These are phyloP conservation scores for Xanthoconium stramineum DNA, from an alignment of 768 basidiomycete genomes.

Conservation along the genomic window DNA sequence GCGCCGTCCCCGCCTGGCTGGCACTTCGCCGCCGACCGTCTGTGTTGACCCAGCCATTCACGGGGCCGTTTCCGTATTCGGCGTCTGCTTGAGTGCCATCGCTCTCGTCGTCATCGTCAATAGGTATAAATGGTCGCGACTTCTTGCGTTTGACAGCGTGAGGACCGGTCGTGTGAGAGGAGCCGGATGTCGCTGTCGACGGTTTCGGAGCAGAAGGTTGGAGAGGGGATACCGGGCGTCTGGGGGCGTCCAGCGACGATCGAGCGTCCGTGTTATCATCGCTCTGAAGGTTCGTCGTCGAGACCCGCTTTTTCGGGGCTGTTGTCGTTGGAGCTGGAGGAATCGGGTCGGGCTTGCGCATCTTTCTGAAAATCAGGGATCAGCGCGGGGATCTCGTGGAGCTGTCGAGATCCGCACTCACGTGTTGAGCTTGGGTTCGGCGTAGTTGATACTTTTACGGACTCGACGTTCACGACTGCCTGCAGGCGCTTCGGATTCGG, in stretches of 20 bases:
- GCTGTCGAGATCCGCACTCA: constrained; percentile 35
- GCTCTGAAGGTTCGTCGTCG: constrained; percentile 31
- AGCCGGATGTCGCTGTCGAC: constrained; percentile 35
- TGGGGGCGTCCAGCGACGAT: constrained; percentile 36
- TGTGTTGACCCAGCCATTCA: constrained; percentile 51
- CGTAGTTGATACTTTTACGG: constrained; percentile 81
- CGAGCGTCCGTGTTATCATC: constrained; percentile 40
- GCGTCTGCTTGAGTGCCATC: constrained; percentile 72
- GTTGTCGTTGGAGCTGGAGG: constrained; percentile 33
- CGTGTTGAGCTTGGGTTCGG: constrained; percentile 89
- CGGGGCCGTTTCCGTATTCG: constrained; percentile 46
- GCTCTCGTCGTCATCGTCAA: constrained; percentile 55
- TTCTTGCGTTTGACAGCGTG: constrained; percentile 48
- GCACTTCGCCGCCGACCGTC: constrained; percentile 52
- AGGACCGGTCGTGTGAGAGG: constrained; percentile 24
- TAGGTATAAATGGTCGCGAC: constrained; percentile 43
- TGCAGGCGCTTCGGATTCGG: constrained; percentile 30
- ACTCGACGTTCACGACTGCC: constrained; percentile 49
- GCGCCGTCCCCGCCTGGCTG: constrained; percentile 12
- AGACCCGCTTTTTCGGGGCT: constrained; percentile 43
- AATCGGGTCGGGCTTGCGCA: constrained; percentile 76
- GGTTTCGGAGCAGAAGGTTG: constrained; percentile 35
- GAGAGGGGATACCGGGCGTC: constrained; percentile 31
- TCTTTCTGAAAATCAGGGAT: constrained; percentile 54
- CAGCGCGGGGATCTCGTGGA: constrained; percentile 2